A percentile compares a stretch with the other conserved stretches of the same genome.
Evolutionary conservation across 2,329 filamentous ascomycete species (phyloP).

Genomic region (Alternaria sp.): DNA sequence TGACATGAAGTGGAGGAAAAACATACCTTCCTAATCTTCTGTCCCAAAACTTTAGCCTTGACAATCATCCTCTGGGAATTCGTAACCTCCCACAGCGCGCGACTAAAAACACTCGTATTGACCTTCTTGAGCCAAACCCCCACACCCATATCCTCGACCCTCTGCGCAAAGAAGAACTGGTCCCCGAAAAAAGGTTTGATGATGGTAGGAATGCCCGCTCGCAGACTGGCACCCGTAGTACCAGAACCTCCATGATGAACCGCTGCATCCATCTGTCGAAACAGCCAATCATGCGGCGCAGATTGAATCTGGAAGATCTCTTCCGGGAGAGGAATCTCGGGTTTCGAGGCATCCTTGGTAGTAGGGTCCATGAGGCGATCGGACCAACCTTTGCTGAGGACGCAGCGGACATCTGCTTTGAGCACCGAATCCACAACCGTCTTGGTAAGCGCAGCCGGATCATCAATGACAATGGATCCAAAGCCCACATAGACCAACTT

Average conservation of each 20-base stretch:
- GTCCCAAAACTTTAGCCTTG: conserved; percentile 82
- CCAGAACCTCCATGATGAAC: conserved; percentile 95
- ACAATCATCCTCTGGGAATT: conserved; percentile 90
- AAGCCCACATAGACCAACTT: conserved; percentile 98
- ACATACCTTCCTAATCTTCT: conserved; percentile 83
- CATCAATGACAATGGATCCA: conserved; percentile 91
- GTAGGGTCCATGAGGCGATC: conserved; percentile 68
- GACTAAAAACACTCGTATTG: conserved; percentile 83
- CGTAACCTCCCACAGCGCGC: conserved; percentile 89
- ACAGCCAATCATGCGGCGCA: conserved; percentile 96
- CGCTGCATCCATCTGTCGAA: conserved; percentile 89
- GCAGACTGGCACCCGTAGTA: conserved; percentile 90
- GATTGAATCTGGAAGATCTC: conserved; percentile 90
- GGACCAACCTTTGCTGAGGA: conserved; percentile 96
- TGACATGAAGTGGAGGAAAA: too few relatives aligned
- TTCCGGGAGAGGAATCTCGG: conserved; percentile 74
- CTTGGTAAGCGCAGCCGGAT: conserved; percentile 85
- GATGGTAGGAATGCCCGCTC: conserved; percentile 91
- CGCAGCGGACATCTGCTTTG: conserved; percentile 92
- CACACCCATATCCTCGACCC: conserved; percentile 92
- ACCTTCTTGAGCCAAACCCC: conserved; percentile 89
- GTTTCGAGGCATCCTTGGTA: conserved; percentile 64
- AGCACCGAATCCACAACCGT: conserved; percentile 92
- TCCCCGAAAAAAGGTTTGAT: conserved; percentile 98
- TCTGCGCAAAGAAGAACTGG: conserved; percentile 91